A percentile compares a stretch with the other conserved stretches of the same genome.
phyloP scores from a whole-genome alignment of 2,329 filamentous ascomycete genomes.

The Monilinia laxa region DNA sequence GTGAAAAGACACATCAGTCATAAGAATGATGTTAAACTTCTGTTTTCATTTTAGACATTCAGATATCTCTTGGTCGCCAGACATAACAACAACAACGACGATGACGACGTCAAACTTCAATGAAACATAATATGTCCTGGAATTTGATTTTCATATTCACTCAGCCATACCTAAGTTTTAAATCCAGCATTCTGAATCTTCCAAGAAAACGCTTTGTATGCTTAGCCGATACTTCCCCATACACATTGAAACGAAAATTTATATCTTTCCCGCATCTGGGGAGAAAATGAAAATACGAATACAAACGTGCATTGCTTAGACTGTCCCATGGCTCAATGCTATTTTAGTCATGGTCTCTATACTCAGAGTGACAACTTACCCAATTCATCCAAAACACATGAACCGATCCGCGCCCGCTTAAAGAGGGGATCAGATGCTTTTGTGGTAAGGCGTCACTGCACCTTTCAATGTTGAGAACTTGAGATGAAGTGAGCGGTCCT shows the following conservation, averaged over 20 bases:
- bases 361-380: too few species aligned
- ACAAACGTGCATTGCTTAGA: neutral
- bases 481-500: slow-evolving; percentile 1
- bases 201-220: neutral
- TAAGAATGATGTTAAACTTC: neutral
- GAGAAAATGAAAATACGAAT: too few species aligned
- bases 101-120: slow-evolving; percentile 6
- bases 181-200: slow-evolving; percentile 5
- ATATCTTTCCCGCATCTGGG: neutral
- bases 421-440: too few species aligned
- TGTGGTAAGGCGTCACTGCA: neutral
- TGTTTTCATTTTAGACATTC: neutral
- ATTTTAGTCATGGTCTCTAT: neutral
- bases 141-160: neutral
- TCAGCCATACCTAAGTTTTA: neutral
- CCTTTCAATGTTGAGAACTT: neutral
- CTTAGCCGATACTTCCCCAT: neutral
- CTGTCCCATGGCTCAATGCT: neutral
- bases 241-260: neutral
- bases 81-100: too few species aligned
- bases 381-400: neutral
- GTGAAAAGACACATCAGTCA: neutral
- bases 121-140: neutral
- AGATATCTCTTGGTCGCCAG: neutral
- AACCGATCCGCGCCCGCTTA: neutral